Percentiles rank a stretch among this genome's conserved stretches.
These are phyloP conservation scores for Aspergillus fructus DNA, from an alignment of 2,329 filamentous ascomycete genomes.

Conservation along the genomic window DNA sequence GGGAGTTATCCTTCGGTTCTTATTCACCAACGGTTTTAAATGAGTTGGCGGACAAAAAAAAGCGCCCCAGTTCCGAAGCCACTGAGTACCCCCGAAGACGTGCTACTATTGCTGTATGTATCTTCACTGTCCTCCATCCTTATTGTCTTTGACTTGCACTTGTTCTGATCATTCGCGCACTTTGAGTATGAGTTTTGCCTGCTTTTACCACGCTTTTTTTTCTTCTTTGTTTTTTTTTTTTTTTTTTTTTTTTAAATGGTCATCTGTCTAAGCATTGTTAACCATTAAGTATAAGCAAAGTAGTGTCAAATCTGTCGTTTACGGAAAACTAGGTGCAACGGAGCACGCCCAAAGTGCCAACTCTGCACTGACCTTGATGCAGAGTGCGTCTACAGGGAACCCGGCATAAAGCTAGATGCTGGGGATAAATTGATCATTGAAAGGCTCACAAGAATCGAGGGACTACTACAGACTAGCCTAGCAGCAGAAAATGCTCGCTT, in stretches of 20 bases:
- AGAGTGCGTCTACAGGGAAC: slow-evolving; percentile 81
- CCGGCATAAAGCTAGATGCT: slow-evolving; percentile 81
- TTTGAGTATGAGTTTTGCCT: too few species aligned
- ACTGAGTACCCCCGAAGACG: slow-evolving; percentile 34
- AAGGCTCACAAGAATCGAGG: slow-evolving; percentile 74
- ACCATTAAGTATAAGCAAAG: slow-evolving; percentile 8
- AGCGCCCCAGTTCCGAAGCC: slow-evolving; percentile 29
- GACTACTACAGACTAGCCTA: slow-evolving; percentile 70
- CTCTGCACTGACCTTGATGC: slow-evolving; percentile 79
- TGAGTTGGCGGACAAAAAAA: slow-evolving; percentile 25
- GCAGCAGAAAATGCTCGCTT: slow-evolving; percentile 32
- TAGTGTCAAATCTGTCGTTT: slow-evolving; percentile 81
- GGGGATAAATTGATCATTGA: slow-evolving; percentile 84
- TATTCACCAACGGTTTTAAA: slow-evolving; percentile 4
- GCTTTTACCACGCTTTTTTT: too few species aligned
- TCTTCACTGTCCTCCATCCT: background rate
- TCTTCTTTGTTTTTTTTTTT: too few species aligned
- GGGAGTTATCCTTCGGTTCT: slow-evolving; percentile 13
- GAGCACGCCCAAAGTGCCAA: slow-evolving; percentile 78
- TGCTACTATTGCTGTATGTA: slow-evolving; percentile 35
- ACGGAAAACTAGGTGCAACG: slow-evolving; percentile 76
- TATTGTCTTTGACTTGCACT: too few species aligned
- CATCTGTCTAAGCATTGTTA: background rate
- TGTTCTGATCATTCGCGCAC: too few species aligned
- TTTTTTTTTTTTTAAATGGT: too few species aligned